Evolutionary conservation across 495 filamentous ascomycete species (phyloP).

Genomic region (Tuber microsphaerosporum): DNA sequence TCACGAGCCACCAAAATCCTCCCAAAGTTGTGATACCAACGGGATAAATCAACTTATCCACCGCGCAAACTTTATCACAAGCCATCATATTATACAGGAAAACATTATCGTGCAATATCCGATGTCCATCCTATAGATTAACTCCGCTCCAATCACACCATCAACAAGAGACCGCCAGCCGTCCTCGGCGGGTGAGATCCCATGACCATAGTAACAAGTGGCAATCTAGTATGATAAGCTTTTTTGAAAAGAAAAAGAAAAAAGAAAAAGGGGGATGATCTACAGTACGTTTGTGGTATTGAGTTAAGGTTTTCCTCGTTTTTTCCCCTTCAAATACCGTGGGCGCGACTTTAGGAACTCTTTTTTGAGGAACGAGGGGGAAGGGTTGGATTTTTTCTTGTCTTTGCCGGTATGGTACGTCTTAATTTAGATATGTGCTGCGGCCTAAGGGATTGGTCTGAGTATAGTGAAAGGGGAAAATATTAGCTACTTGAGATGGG

Average conservation of each 20-base stretch:
- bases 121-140: background rate
- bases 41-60: background rate
- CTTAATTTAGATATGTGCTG: too few species aligned
- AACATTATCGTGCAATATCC: background rate
- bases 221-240: background rate
- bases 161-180: background rate
- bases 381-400: too few species aligned
- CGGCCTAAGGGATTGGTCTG: too few species aligned
- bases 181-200: background rate
- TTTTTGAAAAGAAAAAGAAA: background rate
- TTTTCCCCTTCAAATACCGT: background rate
- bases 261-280: background rate
- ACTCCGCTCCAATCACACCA: background rate
- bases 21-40: background rate
- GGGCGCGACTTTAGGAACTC: too few species aligned
- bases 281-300: background rate
- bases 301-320: background rate
- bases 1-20: background rate
- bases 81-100: background rate
- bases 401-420: too few species aligned
- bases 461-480: too few species aligned
- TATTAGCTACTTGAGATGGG: too few species aligned
- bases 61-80: background rate
- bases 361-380: too few species aligned
- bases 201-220: background rate